Evolutionary conservation across 768 basidiomycete genomes (phyloP), one percentile per base, ranked within the genome.

Genomic region (Exidia glandulosa): DNA sequence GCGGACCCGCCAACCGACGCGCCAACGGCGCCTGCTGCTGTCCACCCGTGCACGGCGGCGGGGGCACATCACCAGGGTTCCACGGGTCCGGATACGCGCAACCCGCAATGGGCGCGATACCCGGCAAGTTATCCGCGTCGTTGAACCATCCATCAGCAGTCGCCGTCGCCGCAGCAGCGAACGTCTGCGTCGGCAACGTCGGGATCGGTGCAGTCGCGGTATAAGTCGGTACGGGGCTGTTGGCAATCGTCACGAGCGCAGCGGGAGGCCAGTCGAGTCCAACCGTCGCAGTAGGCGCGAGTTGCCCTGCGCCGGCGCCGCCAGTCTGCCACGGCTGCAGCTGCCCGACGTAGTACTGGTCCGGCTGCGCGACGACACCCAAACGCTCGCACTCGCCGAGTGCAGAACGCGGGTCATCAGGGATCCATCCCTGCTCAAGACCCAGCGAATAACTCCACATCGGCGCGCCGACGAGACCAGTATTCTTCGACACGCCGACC

Each of bases 401-500:
- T 4, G 90, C 86, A 1, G 72, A 71, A 63, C 94, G 83, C 55
- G 94, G 96, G 74, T 99, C 90, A 3, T 66, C 76, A 9, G 96
- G 95, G 77, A 98, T 88, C 90, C 92, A 99, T 7, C 92, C 94
- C 33, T 96, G 76, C 66, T 90, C 75, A 56, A 95, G 79, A 33
- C 95, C 96, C 47, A 96, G 87, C 68, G 85, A 80, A 75, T 98
- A 98, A 25, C 91, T 91, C 95, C 95, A 99, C 52, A 86, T 82
- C 10, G 50, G 50, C 10, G 50, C 50, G 50, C 50, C 50, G 10
- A 54, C 50, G 50, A 54, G 50, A 25, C 27, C 30, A 57, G 36
- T 55, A 57, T 14, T 50, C 52, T 12, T 25, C 32, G 25, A 25
- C 25, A 62, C 12, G 57, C 36, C 37, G 13, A 16, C 27, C 72